Base-by-base conservation (phyloP, 2,329 filamentous ascomycete species). In the Trichoderma sp. region DNA sequence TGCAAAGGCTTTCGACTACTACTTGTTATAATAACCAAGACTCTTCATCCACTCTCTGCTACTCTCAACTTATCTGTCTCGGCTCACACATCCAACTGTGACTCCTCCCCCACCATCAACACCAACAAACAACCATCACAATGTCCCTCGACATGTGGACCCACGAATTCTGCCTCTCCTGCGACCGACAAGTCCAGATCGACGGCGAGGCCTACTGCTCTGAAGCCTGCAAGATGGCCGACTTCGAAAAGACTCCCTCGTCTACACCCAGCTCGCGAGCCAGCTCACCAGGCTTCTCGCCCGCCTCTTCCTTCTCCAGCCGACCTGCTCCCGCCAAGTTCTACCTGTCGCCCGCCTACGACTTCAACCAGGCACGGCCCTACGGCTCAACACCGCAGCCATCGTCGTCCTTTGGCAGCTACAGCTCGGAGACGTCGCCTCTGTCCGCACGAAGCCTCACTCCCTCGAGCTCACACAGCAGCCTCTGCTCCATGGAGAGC, bases 161-260 rank as follows among this genome's bases (percentile, higher is more conserved):
- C 75, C 92, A 91, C 80, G 91, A 96, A 81, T 97, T 93, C 87
- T 97, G 94, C 86, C 89, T 97, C 75, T 90, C 91, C 83, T 97
- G 94, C 84, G 94, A 97, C 83, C 91, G 91, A 82, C 80, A 82
- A 75, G 79, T 81, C 60, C 92, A 96, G 82, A 94, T 91, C 70
- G 87, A 92, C 72, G 89, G 89, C 68, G 90, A 90, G 71, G 89
- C 92, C 73, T 97, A 97, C 85, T 97, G 94, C 86, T 97, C 93
- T 58, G 94, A 97, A 82, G 88, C 92, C 34, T 97, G 94, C 86
- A 89, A 93, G 73, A 85, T 97, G 55, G 91, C 92, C 73, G 94
- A 97, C 81, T 89, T 95, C 75, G 94, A 97, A 81, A 90, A 89
- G 80, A 89, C 87, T 46, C 59, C 61, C n/a, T 69, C 61, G 16